phyloP scores from a whole-genome alignment of 2,329 filamentous ascomycete genomes.

The Fusarium brevicatenulatum region DNA sequence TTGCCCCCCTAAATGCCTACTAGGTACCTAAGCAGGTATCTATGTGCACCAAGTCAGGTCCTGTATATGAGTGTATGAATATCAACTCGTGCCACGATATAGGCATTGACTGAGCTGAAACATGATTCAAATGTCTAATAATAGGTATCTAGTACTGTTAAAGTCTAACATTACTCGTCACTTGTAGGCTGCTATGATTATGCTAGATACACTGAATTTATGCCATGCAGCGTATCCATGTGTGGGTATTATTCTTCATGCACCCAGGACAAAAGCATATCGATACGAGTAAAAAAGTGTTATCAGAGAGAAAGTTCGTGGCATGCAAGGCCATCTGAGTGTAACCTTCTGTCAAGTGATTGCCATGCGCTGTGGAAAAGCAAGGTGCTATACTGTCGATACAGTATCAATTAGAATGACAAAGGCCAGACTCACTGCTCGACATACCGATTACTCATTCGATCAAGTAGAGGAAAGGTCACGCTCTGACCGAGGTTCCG shows the following conservation, averaged over 20 bases:
- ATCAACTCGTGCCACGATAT: neutral
- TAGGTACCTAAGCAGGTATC: neutral
- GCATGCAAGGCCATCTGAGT: conserved; percentile 1
- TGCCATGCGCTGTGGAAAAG: conserved; percentile 11
- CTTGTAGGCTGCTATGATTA: neutral
- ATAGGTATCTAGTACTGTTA: neutral
- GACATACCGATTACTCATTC: neutral
- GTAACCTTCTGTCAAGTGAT: conserved; percentile 24
- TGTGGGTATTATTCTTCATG: neutral
- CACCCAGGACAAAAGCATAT: conserved; percentile 1
- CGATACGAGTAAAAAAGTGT: neutral
- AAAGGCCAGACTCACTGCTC: conserved; percentile 2
- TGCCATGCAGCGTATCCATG: neutral
- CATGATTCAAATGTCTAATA: conserved; percentile 1
- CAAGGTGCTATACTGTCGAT: neutral
- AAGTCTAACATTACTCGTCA: neutral
- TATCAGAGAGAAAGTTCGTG: neutral
- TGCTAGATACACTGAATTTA: neutral
- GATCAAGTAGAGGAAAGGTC: conserved; percentile 13
- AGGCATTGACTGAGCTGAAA: neutral
- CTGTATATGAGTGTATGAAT: neutral
- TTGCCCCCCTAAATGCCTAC: neutral
- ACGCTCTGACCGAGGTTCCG: conserved; percentile 3
- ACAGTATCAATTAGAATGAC: neutral
- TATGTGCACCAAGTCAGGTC: neutral